Conservation (phyloP, 768 basidiomycete genomes). For the Paxillus rubicundulus region DNA sequence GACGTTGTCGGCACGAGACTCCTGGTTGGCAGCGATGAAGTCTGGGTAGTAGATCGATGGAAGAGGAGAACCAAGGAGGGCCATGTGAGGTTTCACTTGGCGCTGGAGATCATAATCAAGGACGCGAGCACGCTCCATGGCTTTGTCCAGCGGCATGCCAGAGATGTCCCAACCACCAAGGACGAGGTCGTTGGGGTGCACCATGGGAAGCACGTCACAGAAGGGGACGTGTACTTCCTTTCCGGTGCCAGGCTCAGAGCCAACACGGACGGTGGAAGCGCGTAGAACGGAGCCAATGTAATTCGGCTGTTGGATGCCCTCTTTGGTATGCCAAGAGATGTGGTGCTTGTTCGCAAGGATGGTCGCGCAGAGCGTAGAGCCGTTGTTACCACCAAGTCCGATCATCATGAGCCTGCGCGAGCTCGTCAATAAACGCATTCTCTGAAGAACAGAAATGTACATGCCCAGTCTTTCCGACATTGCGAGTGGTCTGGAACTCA, state of each 20-base stretch:
- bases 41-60: constrained; percentile 97
- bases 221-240: constrained; percentile 93
- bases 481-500: constrained; percentile 88
- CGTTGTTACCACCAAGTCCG: constrained; percentile 97
- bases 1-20: constrained; percentile 91
- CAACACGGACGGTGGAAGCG: constrained; percentile 92
- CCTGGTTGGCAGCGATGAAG: constrained; percentile 98
- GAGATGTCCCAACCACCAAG: constrained; percentile 99
- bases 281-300: constrained; percentile 97
- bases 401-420: constrained; percentile 85
- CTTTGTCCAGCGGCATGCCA: constrained; percentile 75
- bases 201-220: constrained; percentile 93
- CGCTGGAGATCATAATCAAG: constrained; percentile 96
- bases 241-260: constrained; percentile 71
- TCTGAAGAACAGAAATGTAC: constrained; percentile 29
- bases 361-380: constrained; percentile 89
- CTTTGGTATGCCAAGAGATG: constrained; percentile 93
- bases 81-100: constrained; percentile 87
- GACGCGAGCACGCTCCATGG: constrained; percentile 91
- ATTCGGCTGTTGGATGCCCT: constrained; percentile 89
- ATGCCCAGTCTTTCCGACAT: constrained; percentile 90
- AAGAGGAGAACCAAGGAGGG: constrained; percentile 73
- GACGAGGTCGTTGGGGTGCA: constrained; percentile 96
- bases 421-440: neutral
- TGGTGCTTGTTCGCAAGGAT: constrained; percentile 95